Base-by-base conservation (phyloP, 768 basidiomycete species). In the Hygrocybe punicea region DNA sequence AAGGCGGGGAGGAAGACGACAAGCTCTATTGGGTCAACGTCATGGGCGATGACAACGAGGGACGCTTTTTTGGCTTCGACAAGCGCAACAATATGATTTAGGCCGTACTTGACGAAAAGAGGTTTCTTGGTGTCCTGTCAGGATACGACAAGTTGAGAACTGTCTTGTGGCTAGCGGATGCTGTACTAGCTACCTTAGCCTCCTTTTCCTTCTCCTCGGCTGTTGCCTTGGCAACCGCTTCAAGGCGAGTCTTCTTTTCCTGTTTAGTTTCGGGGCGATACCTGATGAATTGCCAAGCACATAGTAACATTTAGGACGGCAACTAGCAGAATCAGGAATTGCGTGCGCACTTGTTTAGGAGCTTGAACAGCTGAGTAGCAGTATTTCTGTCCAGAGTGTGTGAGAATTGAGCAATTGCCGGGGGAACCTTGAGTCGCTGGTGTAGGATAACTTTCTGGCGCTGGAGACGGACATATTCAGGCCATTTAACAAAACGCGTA, bases 301-400 rank as follows among this genome's bases (percentile, higher is more conserved):
- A 4, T 54, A 21, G 7, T 13, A 19, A 8, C 23, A 23, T 10
- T 40, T 8, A 36, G 7, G n/a, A n/a, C n/a, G 50, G 14, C 11
- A n/a, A 34, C 6, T 13, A n/a, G 33, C 14, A 14, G 24, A 25
- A 16, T 16, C 10, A 21, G 10, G 35, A 53, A 39, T n/a, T n/a
- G 36, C 9, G 14, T 45, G 17, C 53, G n/a, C 17, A 55, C 83
- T 98, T 98, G 86, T 99, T 96, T 47, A 98, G 75, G 59, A 99
- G 86, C 78, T 96, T 95, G 87, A 98, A 98, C 60, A 98, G 77
- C 75, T 98, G 95, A 29, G 91, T 94, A 19, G 96, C 96, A 51
- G 95, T 98, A 84, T 98, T 98, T 85, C 97, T 98, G 84, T 99
- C 96, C 69, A 99, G 81, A 45, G 94, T 94, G 79, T 91, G 84